Evolutionary conservation across 345 rosid species (phyloP), one percentile per base, ranked within the genome.

Genomic region (Pelargonium nanum): DNA sequence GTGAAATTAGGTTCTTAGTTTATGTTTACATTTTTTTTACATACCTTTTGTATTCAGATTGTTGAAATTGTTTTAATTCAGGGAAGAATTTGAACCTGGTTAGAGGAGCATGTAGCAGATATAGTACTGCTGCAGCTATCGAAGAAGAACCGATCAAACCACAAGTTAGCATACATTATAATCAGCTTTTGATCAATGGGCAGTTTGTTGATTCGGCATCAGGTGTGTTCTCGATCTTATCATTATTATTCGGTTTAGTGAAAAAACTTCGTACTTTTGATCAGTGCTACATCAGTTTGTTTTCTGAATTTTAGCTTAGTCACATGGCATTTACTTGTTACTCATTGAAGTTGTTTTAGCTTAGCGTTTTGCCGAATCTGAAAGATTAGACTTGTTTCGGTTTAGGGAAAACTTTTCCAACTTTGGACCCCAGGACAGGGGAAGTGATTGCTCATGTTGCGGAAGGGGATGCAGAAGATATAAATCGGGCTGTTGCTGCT

Each of bases 401-500:
- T 58, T 6, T 63, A 83, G 84, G 83, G 24, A 72, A 68, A 80
- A 85, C 99, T 19, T 93, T 93, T 56, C 84, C 93, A 19, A 89
- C 97, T 15, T 59, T 75, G 68, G 99, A 93, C 69, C 99, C 99
- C 3, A 84, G 99, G 55, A 84, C 91, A 9, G 99, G 96, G 24
- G 87, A 89, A 53, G 88, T 85, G 64, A 93, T 89, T 77, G 81
- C 94, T 44, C 55, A 84, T 55, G 89, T 93, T n/a, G 96, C 99
- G 60, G 98, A 92, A 84, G 98, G 88, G 0, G 97, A 89, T 71
- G 80, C 75, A 20, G 99, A 89, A 78, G 99, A 93, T 75, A 60
- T 93, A 51, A 64, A 93, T 59, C 74, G 85, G 20, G 97, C 99
- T 0, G 99, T 93, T 19, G 62, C 77, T 67, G 91, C 96, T 80